phyloP scores from a whole-genome alignment of 169 alveolate genomes.

The Plasmodium blacklocki region DNA sequence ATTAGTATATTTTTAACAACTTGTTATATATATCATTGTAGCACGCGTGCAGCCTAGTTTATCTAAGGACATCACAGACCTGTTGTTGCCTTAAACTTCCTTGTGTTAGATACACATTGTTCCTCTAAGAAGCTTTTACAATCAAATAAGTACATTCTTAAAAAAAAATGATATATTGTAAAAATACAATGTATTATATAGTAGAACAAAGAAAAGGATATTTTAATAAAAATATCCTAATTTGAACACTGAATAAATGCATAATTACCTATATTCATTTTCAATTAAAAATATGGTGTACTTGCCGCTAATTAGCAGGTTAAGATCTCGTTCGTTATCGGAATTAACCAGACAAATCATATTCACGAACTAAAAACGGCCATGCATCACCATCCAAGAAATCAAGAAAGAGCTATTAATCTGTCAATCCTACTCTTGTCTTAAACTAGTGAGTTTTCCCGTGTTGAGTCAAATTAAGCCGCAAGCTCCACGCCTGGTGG shows the following conservation, averaged over 20 bases:
- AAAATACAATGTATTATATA: conserved; percentile 60
- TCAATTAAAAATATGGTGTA: conserved; percentile 26
- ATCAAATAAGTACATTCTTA: conserved; percentile 36
- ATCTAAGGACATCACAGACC: conserved; percentile 94
- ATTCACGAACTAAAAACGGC: conserved; percentile 93
- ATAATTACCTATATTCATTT: conserved; percentile 6
- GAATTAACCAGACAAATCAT: conserved; percentile 84
- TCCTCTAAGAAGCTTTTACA: conserved; percentile 90
- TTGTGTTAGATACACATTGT: conserved; percentile 83
- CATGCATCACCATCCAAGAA: conserved; percentile 94
- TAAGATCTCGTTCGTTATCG: conserved; percentile 95
- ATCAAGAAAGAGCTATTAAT: conserved; percentile 92
- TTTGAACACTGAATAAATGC: background rate
- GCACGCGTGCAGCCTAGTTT: conserved; percentile 94
- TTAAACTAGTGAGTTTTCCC: conserved; percentile 93
- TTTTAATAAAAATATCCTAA: conserved; percentile 6
- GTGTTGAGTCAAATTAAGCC: conserved; percentile 95
- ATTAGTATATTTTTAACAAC: conserved; percentile 48
- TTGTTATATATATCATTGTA: conserved; percentile 90
- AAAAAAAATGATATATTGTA: background rate
- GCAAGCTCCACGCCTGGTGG: conserved; percentile 96
- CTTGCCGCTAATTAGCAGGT: conserved; percentile 92
- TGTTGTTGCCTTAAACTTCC: conserved; percentile 95
- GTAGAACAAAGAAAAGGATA: conserved; percentile 84
- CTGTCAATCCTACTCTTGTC: conserved; percentile 93